Evolutionary conservation across 2,329 filamentous ascomycete species (phyloP), one percentile per base, ranked within the genome.

Genomic region (Aspergillus nomiae): DNA sequence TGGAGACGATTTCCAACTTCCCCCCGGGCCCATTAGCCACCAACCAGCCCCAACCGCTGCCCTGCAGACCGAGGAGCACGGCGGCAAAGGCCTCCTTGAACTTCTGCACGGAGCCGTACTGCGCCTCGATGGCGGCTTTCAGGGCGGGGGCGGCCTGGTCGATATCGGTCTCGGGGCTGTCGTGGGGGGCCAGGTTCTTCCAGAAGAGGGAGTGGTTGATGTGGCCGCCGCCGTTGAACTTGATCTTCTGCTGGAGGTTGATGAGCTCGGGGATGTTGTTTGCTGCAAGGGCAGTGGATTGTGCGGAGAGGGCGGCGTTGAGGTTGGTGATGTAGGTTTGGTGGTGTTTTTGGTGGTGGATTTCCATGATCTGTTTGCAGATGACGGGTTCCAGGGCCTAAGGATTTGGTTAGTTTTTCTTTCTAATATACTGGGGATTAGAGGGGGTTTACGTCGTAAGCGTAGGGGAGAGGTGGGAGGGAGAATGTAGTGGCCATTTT

Each of bases 121-220:
- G 86, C 60, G 81, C 78, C 56, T 81, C 77, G 69, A 96, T 89
- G 10, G 88, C 88, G 0, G 82, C 81, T 10, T 83, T 69, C 6
- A 96, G 82, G 24, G 81, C 80, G 0, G 89, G 87, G 0, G 80
- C 79, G 0, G 87, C 87, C 1, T 81, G 77, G 4, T 83, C 79
- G 4, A 85, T 77, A 54, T 86, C 81, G 1, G 90, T 84, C 9
- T 89, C 86, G 0, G 83, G 67, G 2, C 85, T 87, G 21, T 80
- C 82, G 0, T 87, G 79, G 0, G 91, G 90, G 0, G 86, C 79
- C 21, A 96, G 85, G 77, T 92, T 94, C 80, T 91, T 88, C 93
- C 93, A 97, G 84, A 97, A 97, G 41, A 97, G 87, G 0, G 88
- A 89, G 83, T 97, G 94, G 82, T 97, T 97, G 80, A 96, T 90